Percentiles rank a stretch among this genome's conserved stretches.
Evolutionary conservation across 495 filamentous ascomycete species (phyloP).

Genomic region (Penicillium flavigenum): DNA sequence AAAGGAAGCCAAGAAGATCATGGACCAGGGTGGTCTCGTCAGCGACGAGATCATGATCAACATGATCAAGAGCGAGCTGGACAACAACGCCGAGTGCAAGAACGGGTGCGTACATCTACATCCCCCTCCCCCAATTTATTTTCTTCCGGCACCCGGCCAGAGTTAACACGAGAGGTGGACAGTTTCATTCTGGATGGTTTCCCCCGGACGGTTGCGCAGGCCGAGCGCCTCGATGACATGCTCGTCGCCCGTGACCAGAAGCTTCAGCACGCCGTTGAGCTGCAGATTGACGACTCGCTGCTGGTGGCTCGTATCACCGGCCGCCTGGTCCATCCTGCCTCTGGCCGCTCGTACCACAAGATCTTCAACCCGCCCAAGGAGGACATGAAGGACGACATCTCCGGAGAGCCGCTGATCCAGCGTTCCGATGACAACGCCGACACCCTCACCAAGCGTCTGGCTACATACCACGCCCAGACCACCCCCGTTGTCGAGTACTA

Average conservation of each 20-base stretch:
- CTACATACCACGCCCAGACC: conserved; percentile 93
- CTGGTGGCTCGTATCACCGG: conserved; percentile 96
- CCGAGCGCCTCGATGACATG: conserved; percentile 92
- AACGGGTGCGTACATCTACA: conserved; percentile 60
- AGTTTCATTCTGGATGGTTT: conserved; percentile 99
- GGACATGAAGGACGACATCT: conserved; percentile 92
- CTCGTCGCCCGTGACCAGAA: conserved; percentile 67
- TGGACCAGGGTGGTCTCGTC: conserved; percentile 96
- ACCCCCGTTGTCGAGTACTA: conserved; percentile 91
- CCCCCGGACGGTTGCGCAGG: conserved; percentile 93
- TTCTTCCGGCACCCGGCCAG: conserved; percentile 1
- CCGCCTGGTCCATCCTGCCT: conserved; percentile 91
- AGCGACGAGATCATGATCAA: conserved; percentile 99
- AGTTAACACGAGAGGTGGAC: conserved; percentile 22
- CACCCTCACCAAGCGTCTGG: conserved; percentile 91
- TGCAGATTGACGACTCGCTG: conserved; percentile 92
- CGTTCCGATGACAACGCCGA: conserved; percentile 96
- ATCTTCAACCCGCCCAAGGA: conserved; percentile 98
- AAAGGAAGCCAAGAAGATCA: conserved; percentile 99
- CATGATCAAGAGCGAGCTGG: conserved; percentile 97
- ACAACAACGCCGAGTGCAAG: conserved; percentile 92
- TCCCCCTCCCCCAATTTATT: not conserved
- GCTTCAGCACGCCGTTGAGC: conserved; percentile 90
- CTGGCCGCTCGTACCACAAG: conserved; percentile 94
- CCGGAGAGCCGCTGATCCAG: conserved; percentile 95